These are phyloP conservation scores for Arthrobotrys pseudoclavata DNA, from an alignment of 2,329 filamentous ascomycete species.

Conservation along the genomic window DNA sequence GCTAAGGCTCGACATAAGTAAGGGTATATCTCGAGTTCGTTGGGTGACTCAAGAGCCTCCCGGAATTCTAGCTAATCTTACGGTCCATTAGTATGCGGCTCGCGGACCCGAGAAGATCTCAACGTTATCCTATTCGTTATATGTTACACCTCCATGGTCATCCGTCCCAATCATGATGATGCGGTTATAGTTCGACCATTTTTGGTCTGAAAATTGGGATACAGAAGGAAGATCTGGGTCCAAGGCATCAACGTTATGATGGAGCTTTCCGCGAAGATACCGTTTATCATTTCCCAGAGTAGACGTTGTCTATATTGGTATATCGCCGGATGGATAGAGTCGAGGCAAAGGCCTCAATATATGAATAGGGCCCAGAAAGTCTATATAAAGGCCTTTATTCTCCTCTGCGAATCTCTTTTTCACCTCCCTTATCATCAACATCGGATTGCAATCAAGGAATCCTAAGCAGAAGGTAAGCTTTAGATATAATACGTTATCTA, in stretches of 20 bases:
- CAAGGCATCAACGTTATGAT: constrained; percentile 9
- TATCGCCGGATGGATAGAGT: background rate
- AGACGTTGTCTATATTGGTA: background rate
- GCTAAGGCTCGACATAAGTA: background rate
- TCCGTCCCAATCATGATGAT: background rate
- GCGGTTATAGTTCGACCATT: background rate
- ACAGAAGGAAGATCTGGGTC: background rate
- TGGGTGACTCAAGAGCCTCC: background rate
- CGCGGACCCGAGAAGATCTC: background rate
- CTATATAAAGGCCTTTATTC: constrained; percentile 5
- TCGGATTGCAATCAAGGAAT: background rate
- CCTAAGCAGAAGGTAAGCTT: background rate
- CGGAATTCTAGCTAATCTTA: background rate
- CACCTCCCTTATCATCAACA: background rate
- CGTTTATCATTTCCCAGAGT: background rate
- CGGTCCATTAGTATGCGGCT: background rate
- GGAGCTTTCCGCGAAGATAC: background rate
- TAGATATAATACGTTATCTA: too few species aligned
- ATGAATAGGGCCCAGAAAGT: background rate
- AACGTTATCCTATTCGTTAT: constrained; percentile 11
- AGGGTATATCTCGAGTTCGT: background rate
- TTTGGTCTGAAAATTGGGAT: background rate
- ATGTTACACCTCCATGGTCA: too few species aligned
- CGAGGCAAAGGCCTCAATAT: background rate
- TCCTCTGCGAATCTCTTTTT: background rate